Percentiles rank a stretch among this genome's conserved stretches.
phyloP scores from a whole-genome alignment of 1,284 basidiomycete species.

The Xerocomus nothofagi region DNA sequence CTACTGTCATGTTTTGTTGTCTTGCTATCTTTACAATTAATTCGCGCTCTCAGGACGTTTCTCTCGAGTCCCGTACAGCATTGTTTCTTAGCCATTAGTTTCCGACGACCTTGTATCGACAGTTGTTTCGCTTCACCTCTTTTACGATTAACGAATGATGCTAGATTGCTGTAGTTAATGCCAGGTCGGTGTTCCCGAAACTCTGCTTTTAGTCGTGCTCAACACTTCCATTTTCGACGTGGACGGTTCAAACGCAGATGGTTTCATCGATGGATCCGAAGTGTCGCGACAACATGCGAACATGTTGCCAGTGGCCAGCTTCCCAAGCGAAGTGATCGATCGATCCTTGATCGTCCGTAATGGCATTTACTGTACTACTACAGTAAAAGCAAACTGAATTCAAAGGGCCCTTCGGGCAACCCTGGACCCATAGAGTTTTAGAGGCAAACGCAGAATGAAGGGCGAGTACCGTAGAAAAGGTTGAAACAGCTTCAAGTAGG shows the following conservation, averaged over 20 bases:
- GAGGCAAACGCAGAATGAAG: no score
- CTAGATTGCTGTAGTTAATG: slow-evolving; percentile 8
- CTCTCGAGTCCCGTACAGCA: slow-evolving; percentile 1
- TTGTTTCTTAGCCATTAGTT: slow-evolving; percentile 12
- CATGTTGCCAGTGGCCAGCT: not conserved
- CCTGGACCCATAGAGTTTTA: no score
- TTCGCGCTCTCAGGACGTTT: slow-evolving; percentile 5
- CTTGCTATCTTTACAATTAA: slow-evolving; percentile 17
- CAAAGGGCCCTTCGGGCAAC: no score
- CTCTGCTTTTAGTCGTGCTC: not conserved
- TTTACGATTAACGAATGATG: slow-evolving; percentile 20
- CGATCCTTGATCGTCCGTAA: not conserved
- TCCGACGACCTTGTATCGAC: slow-evolving; percentile 25
- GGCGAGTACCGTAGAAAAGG: no score
- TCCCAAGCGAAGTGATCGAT: not conserved
- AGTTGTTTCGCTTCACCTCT: slow-evolving; percentile 12
- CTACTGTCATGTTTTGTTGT: slow-evolving; percentile 17
- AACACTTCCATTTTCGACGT: not conserved
- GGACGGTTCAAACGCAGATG: not conserved
- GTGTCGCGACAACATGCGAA: not conserved
- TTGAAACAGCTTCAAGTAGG: no score
- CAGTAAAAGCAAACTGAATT: slow-evolving; percentile 4
- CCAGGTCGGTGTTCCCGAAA: not conserved
- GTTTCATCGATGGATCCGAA: not conserved
- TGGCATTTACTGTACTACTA: slow-evolving; percentile 9